Conservation (phyloP, 495 filamentous ascomycete genomes). For the Parmelia sp. region DNA sequence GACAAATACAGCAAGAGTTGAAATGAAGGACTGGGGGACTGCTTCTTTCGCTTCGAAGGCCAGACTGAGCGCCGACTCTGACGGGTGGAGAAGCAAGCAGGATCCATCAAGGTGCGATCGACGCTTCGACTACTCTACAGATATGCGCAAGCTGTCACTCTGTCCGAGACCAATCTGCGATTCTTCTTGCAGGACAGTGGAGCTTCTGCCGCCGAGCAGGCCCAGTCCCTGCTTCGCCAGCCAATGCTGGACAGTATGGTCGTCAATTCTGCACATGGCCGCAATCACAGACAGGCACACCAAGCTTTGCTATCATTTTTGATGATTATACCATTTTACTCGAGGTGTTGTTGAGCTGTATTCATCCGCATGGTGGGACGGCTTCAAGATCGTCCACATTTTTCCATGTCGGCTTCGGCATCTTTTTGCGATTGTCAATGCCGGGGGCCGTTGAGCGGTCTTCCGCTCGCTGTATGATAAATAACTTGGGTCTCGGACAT, state of each 20-base stretch:
- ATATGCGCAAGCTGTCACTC: not conserved
- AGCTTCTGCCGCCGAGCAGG: not conserved
- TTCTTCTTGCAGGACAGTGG: not conserved
- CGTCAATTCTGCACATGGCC: not conserved
- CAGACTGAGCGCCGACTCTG: not conserved
- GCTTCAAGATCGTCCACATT: not conserved
- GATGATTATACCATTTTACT: not conserved
- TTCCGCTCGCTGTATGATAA: not conserved
- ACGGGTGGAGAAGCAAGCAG: not conserved
- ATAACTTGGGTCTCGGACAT: not conserved
- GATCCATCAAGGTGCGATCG: not conserved
- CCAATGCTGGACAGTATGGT: not conserved
- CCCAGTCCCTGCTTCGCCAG: not conserved
- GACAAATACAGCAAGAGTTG: not conserved
- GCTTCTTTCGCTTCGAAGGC: not conserved
- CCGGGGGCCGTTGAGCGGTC: not conserved
- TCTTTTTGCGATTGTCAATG: not conserved
- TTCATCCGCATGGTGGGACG: not conserved
- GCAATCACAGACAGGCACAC: not conserved
- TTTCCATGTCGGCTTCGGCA: not conserved
- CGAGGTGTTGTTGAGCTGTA: not conserved
- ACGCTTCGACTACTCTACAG: not conserved
- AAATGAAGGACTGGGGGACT: slow-evolving; percentile 2
- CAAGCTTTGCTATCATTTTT: not conserved
- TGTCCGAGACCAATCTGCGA: not conserved